phyloP scores from a whole-genome alignment of 208 protist genomes.

The Trypanosoma lewisi region DNA sequence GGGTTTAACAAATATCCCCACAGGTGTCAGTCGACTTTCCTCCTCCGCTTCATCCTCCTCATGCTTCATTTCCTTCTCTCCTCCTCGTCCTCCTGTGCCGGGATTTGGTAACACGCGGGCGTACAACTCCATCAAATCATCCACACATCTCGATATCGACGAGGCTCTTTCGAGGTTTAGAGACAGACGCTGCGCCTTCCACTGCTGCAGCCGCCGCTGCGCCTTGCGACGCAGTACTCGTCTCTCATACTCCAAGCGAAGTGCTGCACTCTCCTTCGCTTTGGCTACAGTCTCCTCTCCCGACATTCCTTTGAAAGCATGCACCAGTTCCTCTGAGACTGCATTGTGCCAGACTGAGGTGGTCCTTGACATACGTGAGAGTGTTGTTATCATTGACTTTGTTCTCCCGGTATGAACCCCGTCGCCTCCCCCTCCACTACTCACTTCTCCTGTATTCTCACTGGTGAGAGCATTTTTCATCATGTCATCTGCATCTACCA shows the following conservation, averaged over 20 bases:
- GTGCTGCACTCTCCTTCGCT: slow-evolving; percentile 15
- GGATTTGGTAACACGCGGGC: slow-evolving; percentile 5
- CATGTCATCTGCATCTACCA: background rate
- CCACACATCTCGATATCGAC: slow-evolving; percentile 43
- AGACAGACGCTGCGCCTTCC: slow-evolving; percentile 52
- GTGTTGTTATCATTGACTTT: slow-evolving; percentile 20
- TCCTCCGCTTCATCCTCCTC: slow-evolving; percentile 18
- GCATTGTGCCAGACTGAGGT: slow-evolving; percentile 66
- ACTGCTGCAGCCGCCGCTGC: slow-evolving; percentile 42
- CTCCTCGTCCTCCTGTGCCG: background rate
- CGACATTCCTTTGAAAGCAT: slow-evolving; percentile 28
- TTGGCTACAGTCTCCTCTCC: slow-evolving; percentile 24
- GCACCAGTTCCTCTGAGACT: slow-evolving; percentile 60
- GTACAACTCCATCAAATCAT: slow-evolving; percentile 57
- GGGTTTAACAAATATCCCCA: slow-evolving; percentile 21
- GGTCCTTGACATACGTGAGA: slow-evolving; percentile 40
- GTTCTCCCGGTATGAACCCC: background rate
- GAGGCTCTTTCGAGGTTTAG: slow-evolving; percentile 42
- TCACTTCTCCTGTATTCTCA: too few relatives aligned
- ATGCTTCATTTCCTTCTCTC: background rate
- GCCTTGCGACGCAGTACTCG: slow-evolving; percentile 30
- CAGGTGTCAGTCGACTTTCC: slow-evolving; percentile 9
- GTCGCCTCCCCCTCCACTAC: too few relatives aligned
- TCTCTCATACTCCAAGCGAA: slow-evolving; percentile 40
- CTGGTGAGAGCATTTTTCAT: background rate